Base-by-base conservation (phyloP, 108 stramenopile species). In the Nannochloropsis granulata region DNA sequence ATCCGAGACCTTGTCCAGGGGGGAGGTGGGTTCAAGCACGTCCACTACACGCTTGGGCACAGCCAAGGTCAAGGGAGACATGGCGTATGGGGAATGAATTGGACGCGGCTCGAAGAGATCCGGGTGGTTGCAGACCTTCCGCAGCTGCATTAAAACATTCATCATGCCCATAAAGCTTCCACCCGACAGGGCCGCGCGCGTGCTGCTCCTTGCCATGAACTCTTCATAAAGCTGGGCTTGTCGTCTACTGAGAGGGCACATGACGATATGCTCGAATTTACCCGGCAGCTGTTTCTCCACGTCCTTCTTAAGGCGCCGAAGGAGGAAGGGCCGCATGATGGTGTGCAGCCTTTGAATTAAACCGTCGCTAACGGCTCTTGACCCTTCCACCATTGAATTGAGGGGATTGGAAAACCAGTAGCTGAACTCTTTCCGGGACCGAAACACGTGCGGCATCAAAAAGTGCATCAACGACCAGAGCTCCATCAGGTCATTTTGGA, bases 61-160 rank as follows among this genome's bases (percentile, higher is more conserved):
- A 12, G 83, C 79, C 44, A 93, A 81, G 23, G 87, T 44, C 25
- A 97, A 82, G 56, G 90, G 90, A 21, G 93, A 91, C 85, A 95
- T 86, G 44, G 93, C 89, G 85, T 97, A 96, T 44, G 99, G 97
- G 21, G 96, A 94, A 9, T 92, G 83, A 42, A 98, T 94, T 19
- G 96, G 92, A 12, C 99, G 91, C 24, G 99, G 94, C 86, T 98
- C 97, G 89, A 98, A 98, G 23, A 99, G 92, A 84, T 99, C 98
- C 25, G 98, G 98, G 85, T 99, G 98, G 86, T 99, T 98, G 90
- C 98, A 99, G 13, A 99, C 97, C 91, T 98, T 99, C 44, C 98
- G 89, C 8, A 99, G 93, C 88, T 98, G 97, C 97, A 99, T 98
- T 78, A 99, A 92, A 26, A 99, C 95, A 86, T 95, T 96, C 97